Percentiles rank a stretch among this genome's conserved stretches.
Conservation (phyloP, 2,329 filamentous ascomycete species). For the Alternaria postmessia region DNA sequence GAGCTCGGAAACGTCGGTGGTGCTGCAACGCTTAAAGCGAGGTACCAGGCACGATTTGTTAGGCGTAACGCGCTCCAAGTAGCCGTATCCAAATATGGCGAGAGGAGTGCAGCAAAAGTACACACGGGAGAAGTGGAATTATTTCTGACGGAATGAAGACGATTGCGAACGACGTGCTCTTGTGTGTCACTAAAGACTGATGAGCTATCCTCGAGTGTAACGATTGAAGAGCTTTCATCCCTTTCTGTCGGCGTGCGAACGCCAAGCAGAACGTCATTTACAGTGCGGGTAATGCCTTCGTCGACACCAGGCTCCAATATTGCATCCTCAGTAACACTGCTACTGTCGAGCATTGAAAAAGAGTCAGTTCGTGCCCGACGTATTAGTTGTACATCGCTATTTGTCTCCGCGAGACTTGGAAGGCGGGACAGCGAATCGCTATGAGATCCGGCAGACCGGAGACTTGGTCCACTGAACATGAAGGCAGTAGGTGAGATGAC, state of each 20-base stretch:
- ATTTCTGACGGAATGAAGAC: not conserved
- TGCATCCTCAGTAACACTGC: constrained; percentile 27
- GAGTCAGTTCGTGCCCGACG: constrained; percentile 31
- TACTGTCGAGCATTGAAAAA: constrained; percentile 29
- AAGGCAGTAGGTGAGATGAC: constrained; percentile 44
- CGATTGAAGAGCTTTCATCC: constrained; percentile 11
- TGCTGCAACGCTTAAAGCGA: constrained; percentile 31
- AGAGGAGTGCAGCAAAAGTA: constrained; percentile 10
- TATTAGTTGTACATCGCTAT: constrained; percentile 18
- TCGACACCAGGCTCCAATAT: constrained; percentile 36
- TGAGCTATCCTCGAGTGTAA: constrained; percentile 7
- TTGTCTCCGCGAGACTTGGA: constrained; percentile 27
- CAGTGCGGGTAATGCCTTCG: constrained; percentile 28
- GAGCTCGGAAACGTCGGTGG: constrained; percentile 37
- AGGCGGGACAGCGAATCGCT: constrained; percentile 29
- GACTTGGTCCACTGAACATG: constrained; percentile 45
- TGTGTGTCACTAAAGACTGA: not conserved
- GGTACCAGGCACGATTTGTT: constrained; percentile 48
- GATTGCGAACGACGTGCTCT: not conserved
- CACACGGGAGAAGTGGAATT: not conserved
- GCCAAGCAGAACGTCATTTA: constrained; percentile 39
- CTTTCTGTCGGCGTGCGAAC: constrained; percentile 32
- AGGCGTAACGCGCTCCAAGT: constrained; percentile 38
- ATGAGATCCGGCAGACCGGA: constrained; percentile 37
- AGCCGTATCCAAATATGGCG: constrained; percentile 24